Evolutionary conservation across 306 rosid genomes (phyloP), one percentile per base, ranked within the genome.

Genomic region (Pyrus betulifolia): DNA sequence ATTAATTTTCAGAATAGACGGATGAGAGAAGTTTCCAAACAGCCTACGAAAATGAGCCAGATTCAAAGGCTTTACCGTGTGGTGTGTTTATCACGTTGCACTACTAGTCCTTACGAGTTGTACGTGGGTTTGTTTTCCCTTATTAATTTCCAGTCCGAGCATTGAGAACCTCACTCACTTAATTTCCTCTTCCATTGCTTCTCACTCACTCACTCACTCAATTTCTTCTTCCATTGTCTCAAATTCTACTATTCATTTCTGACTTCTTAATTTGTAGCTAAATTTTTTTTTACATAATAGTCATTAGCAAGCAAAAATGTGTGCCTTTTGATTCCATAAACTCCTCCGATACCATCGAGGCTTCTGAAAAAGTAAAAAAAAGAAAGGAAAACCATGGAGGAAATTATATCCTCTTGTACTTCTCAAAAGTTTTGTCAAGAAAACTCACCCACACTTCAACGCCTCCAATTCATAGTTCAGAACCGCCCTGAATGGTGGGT

Each of bases 401-500:
- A 65, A 11, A 46, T 49, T 22, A n/a, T 68, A n/a, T 44, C 74
- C 5, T 62, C 70, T 21, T 85, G 70, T 70, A 54, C 70, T 51
- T 60, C 83, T 1, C 77, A 82, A 4, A 45, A 55, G 54, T 62
- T 52, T 30, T 45, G 59, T 52, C 57, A 70, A 12, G 80, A 82
- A 23, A 40, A 46, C 64, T 70, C 82, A 4, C 30, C 62, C 72
- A 28, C 80, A 6, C 55, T 78, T 59, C 85, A 86, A 27, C 84
- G 74, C 3, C 89, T 83, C 69, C 85, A 63, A 4, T 72, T 78
- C 76, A 18, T 81, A n/a, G 2, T 83, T 76, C 82, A 72, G 8
- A 78, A 19, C 70, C 75, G 82, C 25, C 70, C 84, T 0, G 83
- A 80, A 72, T 63, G 79, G 79, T 82, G 88, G 88, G 78, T 35